These are phyloP conservation scores for Prunus armeniaca DNA, from an alignment of 306 rosid genomes.

Conservation along the genomic window DNA sequence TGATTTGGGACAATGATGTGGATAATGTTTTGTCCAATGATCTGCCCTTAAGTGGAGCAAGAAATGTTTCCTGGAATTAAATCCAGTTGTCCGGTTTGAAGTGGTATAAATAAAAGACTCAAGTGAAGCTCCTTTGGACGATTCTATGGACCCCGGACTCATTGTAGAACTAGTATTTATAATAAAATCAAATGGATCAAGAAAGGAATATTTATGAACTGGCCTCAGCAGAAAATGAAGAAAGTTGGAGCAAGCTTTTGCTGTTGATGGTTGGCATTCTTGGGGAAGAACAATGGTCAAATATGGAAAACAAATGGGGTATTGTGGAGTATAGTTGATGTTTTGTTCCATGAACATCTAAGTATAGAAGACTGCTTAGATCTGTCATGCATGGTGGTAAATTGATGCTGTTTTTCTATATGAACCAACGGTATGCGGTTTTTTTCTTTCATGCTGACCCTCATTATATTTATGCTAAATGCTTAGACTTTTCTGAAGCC, in stretches of 20 bases:
- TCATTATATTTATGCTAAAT: not conserved
- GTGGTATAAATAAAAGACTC: not conserved
- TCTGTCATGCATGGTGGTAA: not conserved
- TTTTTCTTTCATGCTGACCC: not conserved
- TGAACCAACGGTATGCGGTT: not conserved
- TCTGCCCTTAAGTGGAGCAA: not conserved
- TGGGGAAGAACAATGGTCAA: not conserved
- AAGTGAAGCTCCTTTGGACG: not conserved
- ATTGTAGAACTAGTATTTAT: not conserved
- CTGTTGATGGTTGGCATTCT: not conserved
- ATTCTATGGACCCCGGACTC: not conserved
- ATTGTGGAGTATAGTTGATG: not conserved
- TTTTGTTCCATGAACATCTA: not conserved
- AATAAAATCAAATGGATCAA: not conserved
- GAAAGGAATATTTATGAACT: not conserved
- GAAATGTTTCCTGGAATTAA: not conserved
- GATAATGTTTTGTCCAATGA: not conserved
- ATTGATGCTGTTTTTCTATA: not conserved
- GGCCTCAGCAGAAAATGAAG: not conserved
- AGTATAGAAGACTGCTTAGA: not conserved
- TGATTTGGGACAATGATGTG: not conserved
- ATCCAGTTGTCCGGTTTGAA: not conserved
- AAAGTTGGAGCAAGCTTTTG: not conserved
- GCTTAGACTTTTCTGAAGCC: not conserved
- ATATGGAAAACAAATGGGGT: not conserved